Conservation (phyloP, 2,329 filamentous ascomycete species). For the Phaeoacremonium minimum region DNA sequence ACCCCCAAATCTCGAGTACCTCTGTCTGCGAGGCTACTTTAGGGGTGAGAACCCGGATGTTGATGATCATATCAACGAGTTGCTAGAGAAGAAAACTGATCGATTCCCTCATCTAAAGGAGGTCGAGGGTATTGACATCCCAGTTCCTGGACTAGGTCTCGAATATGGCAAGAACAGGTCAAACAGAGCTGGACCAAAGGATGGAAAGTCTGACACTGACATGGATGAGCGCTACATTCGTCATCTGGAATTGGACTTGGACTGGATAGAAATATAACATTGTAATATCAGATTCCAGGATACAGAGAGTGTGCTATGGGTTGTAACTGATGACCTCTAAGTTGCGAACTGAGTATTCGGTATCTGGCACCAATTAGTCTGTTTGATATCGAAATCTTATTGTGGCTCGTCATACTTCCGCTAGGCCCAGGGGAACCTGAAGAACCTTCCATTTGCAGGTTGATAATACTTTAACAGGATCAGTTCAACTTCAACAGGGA, state of each 20-base stretch:
- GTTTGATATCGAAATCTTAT: neutral
- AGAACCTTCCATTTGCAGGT: slow-evolving; percentile 41
- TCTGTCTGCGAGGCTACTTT: slow-evolving; percentile 10
- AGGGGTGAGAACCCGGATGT: slow-evolving; percentile 3
- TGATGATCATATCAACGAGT: slow-evolving; percentile 5
- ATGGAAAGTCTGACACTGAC: neutral
- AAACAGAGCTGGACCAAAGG: too few relatives aligned
- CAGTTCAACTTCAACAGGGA: too few relatives aligned
- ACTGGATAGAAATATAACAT: neutral
- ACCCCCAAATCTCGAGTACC: slow-evolving; percentile 7
- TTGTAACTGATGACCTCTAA: neutral
- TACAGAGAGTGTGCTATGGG: neutral
- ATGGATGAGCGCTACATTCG: neutral
- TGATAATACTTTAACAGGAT: slow-evolving; percentile 31
- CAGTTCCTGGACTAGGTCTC: neutral
- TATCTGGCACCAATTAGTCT: neutral
- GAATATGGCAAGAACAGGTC: too few relatives aligned
- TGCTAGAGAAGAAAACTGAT: slow-evolving; percentile 7
- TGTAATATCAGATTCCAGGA: neutral
- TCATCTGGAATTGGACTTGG: neutral
- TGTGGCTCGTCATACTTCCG: slow-evolving; percentile 11
- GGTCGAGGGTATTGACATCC: slow-evolving; percentile 1
- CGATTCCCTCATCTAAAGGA: slow-evolving; percentile 4
- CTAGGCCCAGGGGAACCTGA: slow-evolving; percentile 35
- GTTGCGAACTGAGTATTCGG: neutral